Percentiles rank a stretch among this genome's conserved stretches.
Conservation (phyloP, 805 yeast genomes). For the Brettanomyces custersianus region DNA sequence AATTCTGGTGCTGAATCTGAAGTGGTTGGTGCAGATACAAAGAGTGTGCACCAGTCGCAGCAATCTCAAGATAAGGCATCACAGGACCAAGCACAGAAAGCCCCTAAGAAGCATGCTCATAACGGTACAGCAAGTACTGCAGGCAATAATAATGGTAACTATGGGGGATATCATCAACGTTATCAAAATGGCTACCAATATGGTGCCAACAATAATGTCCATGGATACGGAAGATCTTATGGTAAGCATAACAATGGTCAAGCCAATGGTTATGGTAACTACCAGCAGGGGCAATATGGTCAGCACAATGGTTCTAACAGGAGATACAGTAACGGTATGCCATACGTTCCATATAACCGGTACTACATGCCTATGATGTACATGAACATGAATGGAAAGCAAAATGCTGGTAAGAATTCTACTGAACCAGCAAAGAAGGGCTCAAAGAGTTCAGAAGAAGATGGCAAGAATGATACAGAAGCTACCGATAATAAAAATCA, state of each 20-base stretch:
- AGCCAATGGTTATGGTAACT: constrained; percentile 9
- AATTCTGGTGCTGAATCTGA: neutral
- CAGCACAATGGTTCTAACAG: constrained; percentile 10
- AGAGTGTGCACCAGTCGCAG: constrained; percentile 1
- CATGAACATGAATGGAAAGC: constrained; percentile 8
- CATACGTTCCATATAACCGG: constrained; percentile 16
- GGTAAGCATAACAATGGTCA: constrained; percentile 1
- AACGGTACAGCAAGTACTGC: neutral
- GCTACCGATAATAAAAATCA: neutral
- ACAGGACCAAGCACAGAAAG: neutral
- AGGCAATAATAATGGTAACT: constrained; percentile 2
- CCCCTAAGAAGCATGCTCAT: neutral
- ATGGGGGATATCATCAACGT: too few relatives aligned
- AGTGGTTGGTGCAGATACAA: neutral
- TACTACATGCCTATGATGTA: constrained; percentile 16
- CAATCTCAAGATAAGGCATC: neutral
- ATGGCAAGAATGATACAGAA: neutral
- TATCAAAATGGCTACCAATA: too few relatives aligned
- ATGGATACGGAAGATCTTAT: neutral
- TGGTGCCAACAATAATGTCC: constrained; percentile 3
- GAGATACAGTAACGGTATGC: constrained; percentile 17
- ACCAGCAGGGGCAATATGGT: constrained; percentile 11
- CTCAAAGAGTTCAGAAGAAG: neutral
- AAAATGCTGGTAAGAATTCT: constrained; percentile 1
- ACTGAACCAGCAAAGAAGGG: neutral